Evolutionary conservation across 2,329 filamentous ascomycete species (phyloP), one percentile per base, ranked within the genome.

Genomic region (Fusarium sp.): DNA sequence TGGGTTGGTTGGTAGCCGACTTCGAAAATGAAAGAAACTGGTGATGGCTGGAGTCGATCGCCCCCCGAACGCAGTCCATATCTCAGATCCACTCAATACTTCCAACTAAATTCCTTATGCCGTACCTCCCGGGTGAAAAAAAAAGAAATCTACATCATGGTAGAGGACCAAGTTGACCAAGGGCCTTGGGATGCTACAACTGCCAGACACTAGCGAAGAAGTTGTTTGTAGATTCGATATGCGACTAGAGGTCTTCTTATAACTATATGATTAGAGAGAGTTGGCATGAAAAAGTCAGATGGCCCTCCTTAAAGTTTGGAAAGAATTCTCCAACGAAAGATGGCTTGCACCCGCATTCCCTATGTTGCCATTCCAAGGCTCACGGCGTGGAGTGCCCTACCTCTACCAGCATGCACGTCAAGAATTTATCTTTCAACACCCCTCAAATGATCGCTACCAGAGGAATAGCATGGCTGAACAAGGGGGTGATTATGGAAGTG

Each of bases 301-400:
- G 56, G 53, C 46, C 54, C 67, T 41, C 67, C 66, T 68, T 56
- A 70, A 65, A 44, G 58, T 71, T 70, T 58, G 55, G 7, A 39
- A 71, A 70, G 67, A 71, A 70, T 71, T 68, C 67, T 68, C 43
- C 50, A 68, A 43, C 62, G 54, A n/a, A 57, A 51, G 34, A 70
- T 70, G 67, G 67, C 67, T 70, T 71, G 67, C 67, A 60, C 68
- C 62, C 59, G 63, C 67, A 70, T 70, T 71, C 67, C 67, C 67
- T 71, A 27, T 65, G 43, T 37, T 56, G 41, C 56, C 67, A 70
- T 70, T 70, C 67, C 67, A 68, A 54, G 39, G 63, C 50, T 64
- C 39, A 56, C 57, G 63, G 62, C 60, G 64, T 70, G 67, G 67
- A 70, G 63, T 67, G 54, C 70, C 58, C 67, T 65, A 64, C 67